A percentile compares a stretch with the other conserved stretches of the same genome.
These are phyloP conservation scores for Lentinus tigrinus DNA, from an alignment of 768 basidiomycete genomes.

Conservation along the genomic window DNA sequence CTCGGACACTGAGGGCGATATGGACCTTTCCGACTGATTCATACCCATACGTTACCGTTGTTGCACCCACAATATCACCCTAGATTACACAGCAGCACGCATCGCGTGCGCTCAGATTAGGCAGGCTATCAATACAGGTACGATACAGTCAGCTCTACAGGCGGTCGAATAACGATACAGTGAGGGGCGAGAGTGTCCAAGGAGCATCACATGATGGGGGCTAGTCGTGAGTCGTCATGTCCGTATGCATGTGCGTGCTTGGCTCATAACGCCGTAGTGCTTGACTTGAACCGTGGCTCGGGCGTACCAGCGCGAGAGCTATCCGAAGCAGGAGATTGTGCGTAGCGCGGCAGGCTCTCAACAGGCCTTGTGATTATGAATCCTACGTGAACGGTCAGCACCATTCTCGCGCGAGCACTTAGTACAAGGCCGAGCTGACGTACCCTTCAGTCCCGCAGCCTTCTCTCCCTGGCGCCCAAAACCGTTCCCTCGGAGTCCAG, in stretches of 20 bases:
- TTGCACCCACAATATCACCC: neutral
- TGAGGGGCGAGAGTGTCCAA: neutral
- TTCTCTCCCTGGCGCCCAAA: slow-evolving; percentile 85
- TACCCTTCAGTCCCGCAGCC: slow-evolving; percentile 65
- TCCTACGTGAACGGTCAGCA: slow-evolving; percentile 33
- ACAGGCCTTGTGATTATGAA: slow-evolving; percentile 57
- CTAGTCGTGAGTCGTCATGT: slow-evolving; percentile 11
- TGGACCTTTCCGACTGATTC: slow-evolving; percentile 35
- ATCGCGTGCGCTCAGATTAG: neutral
- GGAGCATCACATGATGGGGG: neutral
- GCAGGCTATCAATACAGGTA: slow-evolving; percentile 4
- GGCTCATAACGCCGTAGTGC: slow-evolving; percentile 29
- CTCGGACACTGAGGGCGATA: slow-evolving; percentile 25
- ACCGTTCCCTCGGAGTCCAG: slow-evolving; percentile 48
- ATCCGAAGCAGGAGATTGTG: slow-evolving; percentile 30
- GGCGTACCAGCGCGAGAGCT: slow-evolving; percentile 28
- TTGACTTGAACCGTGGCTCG: slow-evolving; percentile 31
- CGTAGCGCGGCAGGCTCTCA: slow-evolving; percentile 56
- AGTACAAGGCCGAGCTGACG: slow-evolving; percentile 21
- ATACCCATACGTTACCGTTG: neutral
- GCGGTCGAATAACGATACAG: slow-evolving; percentile 21
- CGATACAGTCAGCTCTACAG: slow-evolving; percentile 15
- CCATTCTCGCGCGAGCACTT: too few species aligned
- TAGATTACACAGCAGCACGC: neutral
- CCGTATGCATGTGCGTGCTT: slow-evolving; percentile 3